Evolutionary conservation across 1,284 basidiomycete genomes (phyloP), one percentile per base, ranked within the genome.

Genomic region (Coniferiporia weirii): DNA sequence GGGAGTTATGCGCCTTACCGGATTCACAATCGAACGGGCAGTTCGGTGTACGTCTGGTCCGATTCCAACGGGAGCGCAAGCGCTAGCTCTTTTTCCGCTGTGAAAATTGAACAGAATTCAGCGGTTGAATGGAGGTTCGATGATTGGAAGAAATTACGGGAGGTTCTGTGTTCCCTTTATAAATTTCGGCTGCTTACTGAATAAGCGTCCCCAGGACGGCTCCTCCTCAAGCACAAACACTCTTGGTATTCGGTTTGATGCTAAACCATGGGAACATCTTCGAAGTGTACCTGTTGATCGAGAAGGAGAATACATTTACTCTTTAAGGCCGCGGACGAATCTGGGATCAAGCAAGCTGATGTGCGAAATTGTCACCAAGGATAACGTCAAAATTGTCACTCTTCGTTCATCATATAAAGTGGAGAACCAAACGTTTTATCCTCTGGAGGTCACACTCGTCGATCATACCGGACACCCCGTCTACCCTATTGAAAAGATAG

Each of bases 91-190:
- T 68, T 73, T 6, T 71, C 75, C 36, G 72, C 78, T 53, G 73
- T 81, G 48, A 84, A 82, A 69, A 77, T 91, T 57, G 73, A 80
- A 34, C 84, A 95, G 64, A 89, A 90, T 48, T 81, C 90, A 64
- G 85, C 83, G 1, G 78, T 93, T 13, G 96, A 98, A 54, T 99
- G 97, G 97, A 80, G 95, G 59, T 99, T 99, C 68, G 95, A 98
- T 69, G 96, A 99, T 68, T 96, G 94, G 89, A 91, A 90, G 72
- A 87, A 88, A 7, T 89, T 93, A 76, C 87, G 97, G 70, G 97
- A 99, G 77, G 93, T 93, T 68, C 63, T 76, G 64, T 9, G 38
- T 32, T 44, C 10, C 4, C 5, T 56, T 35, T 15, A 32, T 20
- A 12, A 12, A 32, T 47, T 15, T 17, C 10, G 1, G 32, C 32